These are phyloP conservation scores for Phytophthora sp. DNA, from an alignment of 352 stramenopile genomes.

Conservation along the genomic window DNA sequence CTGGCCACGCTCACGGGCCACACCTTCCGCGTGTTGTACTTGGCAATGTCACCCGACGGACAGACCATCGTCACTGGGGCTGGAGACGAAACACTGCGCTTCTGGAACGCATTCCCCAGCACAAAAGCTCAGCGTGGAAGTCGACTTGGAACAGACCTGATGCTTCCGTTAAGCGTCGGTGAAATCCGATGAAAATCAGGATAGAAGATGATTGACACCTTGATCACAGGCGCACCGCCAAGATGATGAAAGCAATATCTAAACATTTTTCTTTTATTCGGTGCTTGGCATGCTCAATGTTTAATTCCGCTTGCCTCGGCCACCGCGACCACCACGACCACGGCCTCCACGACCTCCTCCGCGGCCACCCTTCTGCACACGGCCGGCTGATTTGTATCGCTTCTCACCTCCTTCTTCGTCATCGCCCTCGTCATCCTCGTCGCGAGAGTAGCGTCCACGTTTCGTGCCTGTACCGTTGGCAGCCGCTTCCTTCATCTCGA, in stretches of 20 bases:
- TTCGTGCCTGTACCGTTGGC: constrained; percentile 58
- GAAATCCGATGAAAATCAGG: constrained; percentile 62
- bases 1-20: constrained; percentile 96
- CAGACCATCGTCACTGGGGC: constrained; percentile 98
- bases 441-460: constrained; percentile 65
- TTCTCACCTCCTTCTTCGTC: constrained; percentile 53
- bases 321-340: constrained; percentile 27
- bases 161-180: constrained; percentile 61
- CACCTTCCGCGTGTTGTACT: constrained; percentile 96
- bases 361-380: constrained; percentile 50
- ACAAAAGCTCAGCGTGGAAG: constrained; percentile 56
- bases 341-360: constrained; percentile 35
- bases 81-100: constrained; percentile 97
- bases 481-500: constrained; percentile 88
- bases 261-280: constrained; percentile 36
- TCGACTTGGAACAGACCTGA: constrained; percentile 57
- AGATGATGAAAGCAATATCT: constrained; percentile 32
- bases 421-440: constrained; percentile 50
- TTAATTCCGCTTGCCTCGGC: constrained; percentile 49
- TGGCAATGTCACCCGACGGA: constrained; percentile 96
- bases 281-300: not conserved
- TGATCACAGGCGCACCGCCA: constrained; percentile 7
- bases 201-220: not conserved
- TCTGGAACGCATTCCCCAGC: constrained; percentile 97
- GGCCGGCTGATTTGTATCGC: constrained; percentile 82